These are phyloP conservation scores for Ettlia oleoabundans DNA, from an alignment of 139 green algal genomes.

Conservation along the genomic window DNA sequence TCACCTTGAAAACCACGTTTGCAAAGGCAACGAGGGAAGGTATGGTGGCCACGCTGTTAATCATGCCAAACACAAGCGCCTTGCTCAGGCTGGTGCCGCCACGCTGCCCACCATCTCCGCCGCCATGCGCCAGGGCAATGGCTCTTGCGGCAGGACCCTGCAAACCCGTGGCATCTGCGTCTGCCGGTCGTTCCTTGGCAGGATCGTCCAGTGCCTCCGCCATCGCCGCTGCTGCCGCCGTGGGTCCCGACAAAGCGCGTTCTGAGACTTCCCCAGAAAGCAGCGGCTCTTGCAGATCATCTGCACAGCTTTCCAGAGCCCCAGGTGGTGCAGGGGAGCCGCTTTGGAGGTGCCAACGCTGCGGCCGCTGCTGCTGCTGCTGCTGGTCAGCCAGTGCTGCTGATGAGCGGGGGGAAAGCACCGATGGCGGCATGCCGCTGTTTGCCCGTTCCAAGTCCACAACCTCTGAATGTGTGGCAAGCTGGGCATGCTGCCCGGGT, in stretches of 20 bases:
- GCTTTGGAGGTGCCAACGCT: slow-evolving; percentile 34
- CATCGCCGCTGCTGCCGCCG: no score
- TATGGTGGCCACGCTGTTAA: slow-evolving; percentile 71
- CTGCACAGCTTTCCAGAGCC: neutral
- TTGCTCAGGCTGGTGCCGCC: neutral
- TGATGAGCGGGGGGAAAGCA: neutral
- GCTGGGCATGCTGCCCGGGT: neutral
- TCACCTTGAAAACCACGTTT: neutral
- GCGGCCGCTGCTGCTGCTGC: slow-evolving; percentile 2
- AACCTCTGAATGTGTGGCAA: neutral
- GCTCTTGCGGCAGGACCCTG: neutral
- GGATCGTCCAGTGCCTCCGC: no score
- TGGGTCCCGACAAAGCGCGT: no score
- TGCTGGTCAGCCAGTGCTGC: no score
- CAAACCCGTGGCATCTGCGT: no score
- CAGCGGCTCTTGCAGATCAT: neutral
- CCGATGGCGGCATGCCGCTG: neutral
- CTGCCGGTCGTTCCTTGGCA: no score
- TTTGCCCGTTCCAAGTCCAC: neutral
- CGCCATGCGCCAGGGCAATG: neutral
- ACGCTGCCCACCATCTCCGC: neutral
- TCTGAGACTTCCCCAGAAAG: neutral
- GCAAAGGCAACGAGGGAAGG: slow-evolving; percentile 79
- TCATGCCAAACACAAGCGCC: slow-evolving; percentile 49
- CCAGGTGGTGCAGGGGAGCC: neutral